phyloP scores from a whole-genome alignment of 1,284 basidiomycete species.

The Cryptococcus floricola region DNA sequence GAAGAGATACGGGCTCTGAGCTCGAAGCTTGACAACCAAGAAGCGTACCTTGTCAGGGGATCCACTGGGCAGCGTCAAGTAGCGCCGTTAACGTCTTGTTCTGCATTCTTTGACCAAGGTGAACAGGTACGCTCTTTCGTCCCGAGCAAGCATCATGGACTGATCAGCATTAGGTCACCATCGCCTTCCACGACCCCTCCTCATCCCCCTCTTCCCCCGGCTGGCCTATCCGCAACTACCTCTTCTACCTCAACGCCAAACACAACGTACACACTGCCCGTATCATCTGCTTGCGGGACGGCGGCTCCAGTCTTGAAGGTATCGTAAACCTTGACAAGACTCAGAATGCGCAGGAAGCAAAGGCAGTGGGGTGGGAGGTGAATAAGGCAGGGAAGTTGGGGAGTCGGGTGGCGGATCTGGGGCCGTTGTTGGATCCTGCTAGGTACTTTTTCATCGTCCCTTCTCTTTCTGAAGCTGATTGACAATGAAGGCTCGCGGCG shows the following conservation, averaged over 20 bases:
- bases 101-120: conserved; percentile 54
- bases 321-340: conserved; percentile 2
- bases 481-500: conserved; percentile 82
- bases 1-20: conserved; percentile 20
- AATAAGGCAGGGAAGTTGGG: conserved; percentile 78
- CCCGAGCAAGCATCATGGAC: not conserved
- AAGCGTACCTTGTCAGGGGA: conserved; percentile 26
- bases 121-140: conserved; percentile 45
- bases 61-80: conserved; percentile 43
- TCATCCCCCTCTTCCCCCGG: conserved; percentile 72
- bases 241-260: conserved; percentile 65
- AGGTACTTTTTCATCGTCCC: conserved; percentile 42
- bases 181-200: conserved; percentile 86
- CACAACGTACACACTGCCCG: conserved; percentile 58
- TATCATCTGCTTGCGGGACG: conserved; percentile 68
- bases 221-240: conserved; percentile 90
- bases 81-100: conserved; percentile 58
- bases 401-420: conserved; percentile 84
- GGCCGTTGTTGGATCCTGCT: conserved; percentile 90
- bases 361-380: conserved; percentile 93
- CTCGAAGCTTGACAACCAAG: not conserved
- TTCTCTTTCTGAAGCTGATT: not conserved
- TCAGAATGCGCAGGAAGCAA: conserved; percentile 11
- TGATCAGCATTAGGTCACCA: conserved; percentile 30
- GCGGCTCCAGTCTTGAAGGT: conserved; percentile 23